These are phyloP conservation scores for Canavalia ensiformis DNA, from an alignment of 306 rosid species.

Conservation along the genomic window DNA sequence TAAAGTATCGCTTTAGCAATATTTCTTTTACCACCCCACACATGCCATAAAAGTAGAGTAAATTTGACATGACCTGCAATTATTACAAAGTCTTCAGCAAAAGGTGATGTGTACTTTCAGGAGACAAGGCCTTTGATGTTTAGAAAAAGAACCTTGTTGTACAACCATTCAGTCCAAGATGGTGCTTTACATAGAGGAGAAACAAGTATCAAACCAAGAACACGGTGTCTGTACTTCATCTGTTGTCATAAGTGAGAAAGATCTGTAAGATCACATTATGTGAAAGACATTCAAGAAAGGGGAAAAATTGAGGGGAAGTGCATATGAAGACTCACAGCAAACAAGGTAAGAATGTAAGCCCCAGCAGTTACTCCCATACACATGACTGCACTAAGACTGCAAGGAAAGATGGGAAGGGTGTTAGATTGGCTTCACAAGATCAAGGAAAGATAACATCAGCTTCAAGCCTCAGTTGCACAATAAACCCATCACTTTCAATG, in stretches of 20 bases:
- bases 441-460: background rate
- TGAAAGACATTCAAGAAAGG: constrained; percentile 32
- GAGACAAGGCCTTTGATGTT: constrained; percentile 38
- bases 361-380: constrained; percentile 97
- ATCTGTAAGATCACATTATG: constrained; percentile 22
- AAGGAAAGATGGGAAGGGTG: constrained; percentile 26
- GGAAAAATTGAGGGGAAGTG: background rate
- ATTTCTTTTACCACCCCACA: constrained; percentile 86
- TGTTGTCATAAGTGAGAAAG: constrained; percentile 54
- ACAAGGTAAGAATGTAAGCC: constrained; percentile 83
- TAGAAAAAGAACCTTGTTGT: constrained; percentile 74
- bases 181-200: constrained; percentile 88
- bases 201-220: constrained; percentile 86
- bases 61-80: constrained; percentile 76
- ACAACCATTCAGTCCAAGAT: constrained; percentile 94
- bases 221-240: constrained; percentile 79
- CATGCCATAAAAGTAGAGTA: constrained; percentile 91
- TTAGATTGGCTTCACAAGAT: constrained; percentile 49
- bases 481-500: constrained; percentile 27
- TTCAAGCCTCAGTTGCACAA: constrained; percentile 29
- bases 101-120: constrained; percentile 18
- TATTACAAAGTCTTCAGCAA: constrained; percentile 41
- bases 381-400: constrained; percentile 84
- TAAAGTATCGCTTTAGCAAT: constrained; percentile 82
- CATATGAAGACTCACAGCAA: constrained; percentile 71